These are phyloP conservation scores for Populus hybrid DNA, from an alignment of 441 rosid genomes.

Conservation along the genomic window DNA sequence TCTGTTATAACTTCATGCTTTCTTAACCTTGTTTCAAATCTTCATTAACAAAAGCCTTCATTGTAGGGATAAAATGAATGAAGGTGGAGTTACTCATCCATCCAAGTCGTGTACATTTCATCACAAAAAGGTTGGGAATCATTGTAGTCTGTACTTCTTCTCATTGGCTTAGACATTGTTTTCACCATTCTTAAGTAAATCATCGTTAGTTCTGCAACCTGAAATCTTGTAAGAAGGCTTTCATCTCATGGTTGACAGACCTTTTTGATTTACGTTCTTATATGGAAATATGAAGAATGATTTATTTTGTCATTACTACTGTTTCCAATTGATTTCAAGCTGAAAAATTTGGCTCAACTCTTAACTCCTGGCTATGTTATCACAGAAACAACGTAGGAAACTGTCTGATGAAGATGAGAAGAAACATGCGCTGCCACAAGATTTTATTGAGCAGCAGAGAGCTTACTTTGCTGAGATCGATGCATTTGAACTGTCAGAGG, in stretches of 20 bases:
- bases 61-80: slow-evolving; percentile 35
- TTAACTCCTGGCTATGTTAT: background rate
- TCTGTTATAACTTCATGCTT: background rate
- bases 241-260: background rate
- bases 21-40: background rate
- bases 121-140: slow-evolving; percentile 40
- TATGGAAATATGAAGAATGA: background rate
- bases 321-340: background rate
- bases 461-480: slow-evolving; percentile 81
- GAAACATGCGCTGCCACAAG: slow-evolving; percentile 32
- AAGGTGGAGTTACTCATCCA: slow-evolving; percentile 18
- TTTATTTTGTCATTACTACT: background rate
- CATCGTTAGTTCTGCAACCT: background rate
- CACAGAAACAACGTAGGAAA: slow-evolving; percentile 40
- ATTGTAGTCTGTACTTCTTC: background rate
- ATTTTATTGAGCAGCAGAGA: slow-evolving; percentile 61
- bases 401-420: slow-evolving; percentile 24
- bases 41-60: background rate
- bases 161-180: background rate
- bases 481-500: slow-evolving; percentile 68
- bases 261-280: background rate
- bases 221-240: background rate
- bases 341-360: background rate
- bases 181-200: background rate
- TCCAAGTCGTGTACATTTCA: slow-evolving; percentile 32